Percentiles rank a stretch among this genome's conserved stretches.
Conservation (phyloP, 345 rosid genomes). For the Xanthoceras sorbifolium region DNA sequence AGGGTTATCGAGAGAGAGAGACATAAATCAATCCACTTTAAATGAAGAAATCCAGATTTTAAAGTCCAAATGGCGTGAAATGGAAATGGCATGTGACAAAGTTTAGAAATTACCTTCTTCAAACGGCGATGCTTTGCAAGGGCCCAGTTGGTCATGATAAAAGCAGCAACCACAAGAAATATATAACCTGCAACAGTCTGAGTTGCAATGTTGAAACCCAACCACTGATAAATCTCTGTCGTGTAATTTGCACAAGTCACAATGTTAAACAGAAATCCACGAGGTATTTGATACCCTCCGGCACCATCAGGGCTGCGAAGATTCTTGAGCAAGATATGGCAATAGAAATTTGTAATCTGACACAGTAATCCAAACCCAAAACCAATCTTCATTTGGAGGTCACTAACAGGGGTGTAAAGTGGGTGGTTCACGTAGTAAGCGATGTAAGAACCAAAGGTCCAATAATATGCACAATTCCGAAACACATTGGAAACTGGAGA, state of each 20-base stretch:
- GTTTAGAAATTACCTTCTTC: conserved; percentile 63
- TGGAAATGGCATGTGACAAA: background rate
- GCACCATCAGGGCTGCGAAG: conserved; percentile 68
- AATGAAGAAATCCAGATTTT: background rate
- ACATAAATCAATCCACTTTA: background rate
- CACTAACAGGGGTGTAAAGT: conserved; percentile 84
- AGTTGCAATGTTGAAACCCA: conserved; percentile 94
- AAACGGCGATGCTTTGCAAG: conserved; percentile 89
- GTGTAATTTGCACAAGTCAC: conserved; percentile 99
- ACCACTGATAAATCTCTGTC: conserved; percentile 96
- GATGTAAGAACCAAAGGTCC: conserved; percentile 83
- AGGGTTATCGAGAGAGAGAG: background rate
- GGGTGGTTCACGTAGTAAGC: conserved; percentile 98
- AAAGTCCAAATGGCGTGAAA: background rate
- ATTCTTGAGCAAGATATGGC: conserved; percentile 80
- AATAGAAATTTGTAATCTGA: conserved; percentile 83
- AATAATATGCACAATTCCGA: conserved; percentile 91
- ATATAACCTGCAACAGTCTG: conserved; percentile 90
- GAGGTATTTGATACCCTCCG: conserved; percentile 94
- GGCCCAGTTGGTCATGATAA: conserved; percentile 98
- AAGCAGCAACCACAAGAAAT: conserved; percentile 76
- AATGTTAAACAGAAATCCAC: conserved; percentile 87
- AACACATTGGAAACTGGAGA: conserved; percentile 91
- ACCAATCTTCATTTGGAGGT: conserved; percentile 95
- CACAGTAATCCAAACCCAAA: conserved; percentile 79